These are phyloP conservation scores for Blastobotrys niveus DNA, from an alignment of 1,139 yeast species.

Conservation along the genomic window DNA sequence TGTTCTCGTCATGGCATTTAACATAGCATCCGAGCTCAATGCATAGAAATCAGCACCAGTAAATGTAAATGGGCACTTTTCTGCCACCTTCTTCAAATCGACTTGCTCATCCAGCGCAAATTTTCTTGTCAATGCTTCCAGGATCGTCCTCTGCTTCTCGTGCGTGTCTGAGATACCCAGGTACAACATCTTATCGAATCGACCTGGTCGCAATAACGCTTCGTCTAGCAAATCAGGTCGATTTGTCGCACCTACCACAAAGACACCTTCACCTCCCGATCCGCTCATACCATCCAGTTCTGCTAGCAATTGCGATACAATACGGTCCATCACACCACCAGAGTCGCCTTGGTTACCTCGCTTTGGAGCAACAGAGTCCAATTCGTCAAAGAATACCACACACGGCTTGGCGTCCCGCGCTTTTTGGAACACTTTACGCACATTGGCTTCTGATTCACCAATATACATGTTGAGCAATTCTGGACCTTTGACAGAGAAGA, in stretches of 20 bases:
- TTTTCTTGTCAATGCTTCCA: constrained; percentile 85
- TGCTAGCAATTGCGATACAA: constrained; percentile 88
- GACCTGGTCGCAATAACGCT: constrained; percentile 88
- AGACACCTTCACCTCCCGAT: constrained; percentile 83
- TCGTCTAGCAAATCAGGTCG: constrained; percentile 93
- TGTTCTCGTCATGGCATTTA: constrained; percentile 88
- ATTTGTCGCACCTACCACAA: constrained; percentile 96
- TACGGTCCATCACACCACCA: constrained; percentile 98
- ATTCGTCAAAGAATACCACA: constrained; percentile 92
- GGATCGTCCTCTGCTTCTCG: constrained; percentile 78
- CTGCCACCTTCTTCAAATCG: constrained; percentile 55
- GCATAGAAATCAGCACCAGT: constrained; percentile 99
- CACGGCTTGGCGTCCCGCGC: constrained; percentile 97
- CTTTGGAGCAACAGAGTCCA: constrained; percentile 96
- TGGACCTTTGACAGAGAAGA: constrained; percentile 94
- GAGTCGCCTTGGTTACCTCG: constrained; percentile 98
- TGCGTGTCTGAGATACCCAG: constrained; percentile 89
- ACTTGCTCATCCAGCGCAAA: constrained; percentile 58
- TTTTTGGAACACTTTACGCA: constrained; percentile 83
- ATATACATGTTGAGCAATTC: constrained; percentile 93
- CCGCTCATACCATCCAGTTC: constrained; percentile 95
- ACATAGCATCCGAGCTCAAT: constrained; percentile 87
- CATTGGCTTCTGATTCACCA: constrained; percentile 98
- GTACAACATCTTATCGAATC: constrained; percentile 92
- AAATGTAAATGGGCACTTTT: constrained; percentile 74